Conservation (phyloP, 768 basidiomycete species). For the Boletus pseudo-olivaceus region DNA sequence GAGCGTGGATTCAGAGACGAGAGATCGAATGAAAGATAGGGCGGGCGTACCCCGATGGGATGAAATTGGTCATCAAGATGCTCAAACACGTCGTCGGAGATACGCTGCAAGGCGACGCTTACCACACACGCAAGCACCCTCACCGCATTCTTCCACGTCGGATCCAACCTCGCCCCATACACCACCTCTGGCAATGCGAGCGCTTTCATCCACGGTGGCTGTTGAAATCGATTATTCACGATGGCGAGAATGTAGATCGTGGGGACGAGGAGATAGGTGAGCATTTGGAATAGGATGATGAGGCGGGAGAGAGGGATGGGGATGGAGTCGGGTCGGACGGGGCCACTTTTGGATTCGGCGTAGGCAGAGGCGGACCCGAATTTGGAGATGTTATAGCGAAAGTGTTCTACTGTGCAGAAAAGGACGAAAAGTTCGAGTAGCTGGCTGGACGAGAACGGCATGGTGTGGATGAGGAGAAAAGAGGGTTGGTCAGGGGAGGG, state of each 20-base stretch:
- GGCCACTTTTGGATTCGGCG: constrained; percentile 3
- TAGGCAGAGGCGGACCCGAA: background rate
- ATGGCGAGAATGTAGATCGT: background rate
- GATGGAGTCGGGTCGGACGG: constrained; percentile 3
- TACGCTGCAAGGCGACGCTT: background rate
- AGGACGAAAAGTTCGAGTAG: constrained; percentile 3
- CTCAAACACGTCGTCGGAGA: background rate
- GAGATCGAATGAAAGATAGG: no score
- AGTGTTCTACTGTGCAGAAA: background rate
- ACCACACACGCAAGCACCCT: background rate
- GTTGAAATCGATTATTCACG: background rate
- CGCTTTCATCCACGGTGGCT: constrained; percentile 4
- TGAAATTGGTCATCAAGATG: constrained; percentile 9
- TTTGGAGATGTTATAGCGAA: background rate
- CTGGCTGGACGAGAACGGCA: background rate
- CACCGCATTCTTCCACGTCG: background rate
- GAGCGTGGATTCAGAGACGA: background rate
- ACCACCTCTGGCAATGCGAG: background rate
- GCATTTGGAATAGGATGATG: background rate
- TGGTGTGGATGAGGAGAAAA: background rate
- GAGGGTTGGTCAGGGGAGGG: no score
- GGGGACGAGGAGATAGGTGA: background rate
- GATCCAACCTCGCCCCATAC: background rate
- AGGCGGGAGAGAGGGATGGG: background rate
- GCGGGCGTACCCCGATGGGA: constrained; percentile 5